Evolutionary conservation across 1,284 basidiomycete genomes (phyloP).

Genomic region (Cutaneotrichosporon arboriforme): DNA sequence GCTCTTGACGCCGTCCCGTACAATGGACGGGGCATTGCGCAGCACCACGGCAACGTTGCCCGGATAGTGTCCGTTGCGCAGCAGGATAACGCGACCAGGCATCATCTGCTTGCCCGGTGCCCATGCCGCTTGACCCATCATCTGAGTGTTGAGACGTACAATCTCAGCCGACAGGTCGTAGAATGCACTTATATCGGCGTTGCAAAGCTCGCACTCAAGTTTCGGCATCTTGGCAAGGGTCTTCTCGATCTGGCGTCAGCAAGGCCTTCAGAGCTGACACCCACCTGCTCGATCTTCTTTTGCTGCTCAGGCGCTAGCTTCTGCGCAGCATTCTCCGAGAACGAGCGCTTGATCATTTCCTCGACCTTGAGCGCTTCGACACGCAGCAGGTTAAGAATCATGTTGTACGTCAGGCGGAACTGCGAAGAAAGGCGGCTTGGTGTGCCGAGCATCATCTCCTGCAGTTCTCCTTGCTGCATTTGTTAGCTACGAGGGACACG

Average conservation of each 20-base stretch:
- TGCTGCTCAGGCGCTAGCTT: conserved; percentile 88
- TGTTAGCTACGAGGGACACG: neutral
- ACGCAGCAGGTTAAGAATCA: conserved; percentile 95
- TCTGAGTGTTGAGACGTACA: conserved; percentile 59
- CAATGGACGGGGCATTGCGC: conserved; percentile 57
- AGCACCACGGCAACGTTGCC: conserved; percentile 71
- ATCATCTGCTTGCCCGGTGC: conserved; percentile 63
- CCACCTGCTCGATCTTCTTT: conserved; percentile 71
- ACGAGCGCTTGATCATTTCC: conserved; percentile 99
- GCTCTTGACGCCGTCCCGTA: conserved; percentile 50
- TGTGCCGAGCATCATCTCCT: conserved; percentile 87
- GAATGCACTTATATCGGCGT: conserved; percentile 63
- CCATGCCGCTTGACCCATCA: conserved; percentile 62
- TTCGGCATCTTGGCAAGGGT: conserved; percentile 61
- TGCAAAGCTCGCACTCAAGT: conserved; percentile 65
- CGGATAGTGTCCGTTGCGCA: conserved; percentile 80
- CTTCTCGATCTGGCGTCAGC: conserved; percentile 62
- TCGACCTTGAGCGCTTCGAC: conserved; percentile 96
- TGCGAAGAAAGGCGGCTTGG: conserved; percentile 92
- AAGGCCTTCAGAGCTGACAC: conserved; percentile 21
- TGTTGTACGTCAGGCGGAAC: conserved; percentile 97
- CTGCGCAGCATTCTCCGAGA: conserved; percentile 96
- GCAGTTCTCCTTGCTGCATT: conserved; percentile 63
- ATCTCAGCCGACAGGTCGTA: conserved; percentile 72
- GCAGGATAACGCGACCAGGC: conserved; percentile 72